Percentiles rank a stretch among this genome's conserved stretches.
Evolutionary conservation across 2,329 filamentous ascomycete species (phyloP).

Genomic region (Endoconidiophora polonica): DNA sequence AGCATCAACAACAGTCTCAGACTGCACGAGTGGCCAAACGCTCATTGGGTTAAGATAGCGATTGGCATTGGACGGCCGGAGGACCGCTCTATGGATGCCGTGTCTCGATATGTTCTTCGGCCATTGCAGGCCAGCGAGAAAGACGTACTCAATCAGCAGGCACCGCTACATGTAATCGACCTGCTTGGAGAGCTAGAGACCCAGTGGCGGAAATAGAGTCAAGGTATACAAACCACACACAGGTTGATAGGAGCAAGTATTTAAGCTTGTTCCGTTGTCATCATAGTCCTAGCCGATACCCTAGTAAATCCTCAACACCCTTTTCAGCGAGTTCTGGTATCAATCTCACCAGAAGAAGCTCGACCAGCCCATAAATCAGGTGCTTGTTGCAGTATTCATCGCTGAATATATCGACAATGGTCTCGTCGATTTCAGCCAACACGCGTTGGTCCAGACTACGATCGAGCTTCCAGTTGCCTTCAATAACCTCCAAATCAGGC

Average conservation of each 20-base stretch:
- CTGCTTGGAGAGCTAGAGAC: conserved; percentile 30
- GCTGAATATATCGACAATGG: conserved; percentile 55
- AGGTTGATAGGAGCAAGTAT: background rate
- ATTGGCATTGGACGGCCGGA: conserved; percentile 77
- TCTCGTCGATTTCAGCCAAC: conserved; percentile 41
- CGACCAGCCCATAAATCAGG: conserved; percentile 65
- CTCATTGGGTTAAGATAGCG: conserved; percentile 44
- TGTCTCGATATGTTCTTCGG: conserved; percentile 62
- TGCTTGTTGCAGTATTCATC: conserved; percentile 90
- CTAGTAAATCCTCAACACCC: conserved; percentile 54
- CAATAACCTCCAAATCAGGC: conserved; percentile 14
- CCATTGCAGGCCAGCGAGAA: conserved; percentile 42
- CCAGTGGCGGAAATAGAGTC: conserved; percentile 19
- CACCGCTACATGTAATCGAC: conserved; percentile 34
- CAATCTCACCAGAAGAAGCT: conserved; percentile 63
- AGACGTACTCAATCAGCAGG: conserved; percentile 31
- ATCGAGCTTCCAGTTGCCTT: conserved; percentile 16
- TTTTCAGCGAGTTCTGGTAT: conserved; percentile 70
- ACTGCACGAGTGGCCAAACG: conserved; percentile 24
- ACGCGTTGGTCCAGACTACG: conserved; percentile 30
- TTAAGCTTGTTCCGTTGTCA: background rate
- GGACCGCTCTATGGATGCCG: conserved; percentile 47
- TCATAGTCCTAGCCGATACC: conserved; percentile 41
- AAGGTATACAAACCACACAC: background rate
- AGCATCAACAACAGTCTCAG: conserved; percentile 40